These are phyloP conservation scores for Lepidium aucheri DNA, from an alignment of 345 rosid species.

Conservation along the genomic window DNA sequence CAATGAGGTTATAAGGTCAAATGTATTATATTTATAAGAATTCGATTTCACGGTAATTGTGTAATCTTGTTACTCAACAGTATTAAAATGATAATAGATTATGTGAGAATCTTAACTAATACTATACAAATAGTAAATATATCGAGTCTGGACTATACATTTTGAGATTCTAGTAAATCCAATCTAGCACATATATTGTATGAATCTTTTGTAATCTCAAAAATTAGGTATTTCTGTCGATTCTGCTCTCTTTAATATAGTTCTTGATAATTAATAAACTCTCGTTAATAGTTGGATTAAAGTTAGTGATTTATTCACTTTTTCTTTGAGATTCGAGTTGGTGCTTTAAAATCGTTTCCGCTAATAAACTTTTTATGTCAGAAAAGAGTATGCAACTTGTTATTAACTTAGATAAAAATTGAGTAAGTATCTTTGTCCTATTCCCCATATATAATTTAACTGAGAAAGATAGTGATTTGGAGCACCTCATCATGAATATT, in stretches of 20 bases:
- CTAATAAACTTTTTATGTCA: not conserved
- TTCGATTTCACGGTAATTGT: too few relatives aligned
- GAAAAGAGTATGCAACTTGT: not conserved
- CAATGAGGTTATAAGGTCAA: too few relatives aligned
- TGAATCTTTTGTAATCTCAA: not conserved
- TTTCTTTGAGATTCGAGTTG: slow-evolving; percentile 2
- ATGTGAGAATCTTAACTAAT: not conserved
- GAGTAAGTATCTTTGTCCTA: slow-evolving; percentile 1
- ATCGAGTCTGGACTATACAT: not conserved
- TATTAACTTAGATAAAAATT: not conserved
- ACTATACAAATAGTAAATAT: not conserved
- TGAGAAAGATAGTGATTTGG: slow-evolving; percentile 8
- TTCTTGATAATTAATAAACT: not conserved
- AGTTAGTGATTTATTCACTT: slow-evolving; percentile 17
- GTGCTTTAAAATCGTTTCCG: slow-evolving; percentile 16
- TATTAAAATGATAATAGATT: too few relatives aligned
- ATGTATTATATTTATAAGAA: too few relatives aligned
- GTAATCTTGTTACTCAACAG: too few relatives aligned
- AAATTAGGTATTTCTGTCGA: slow-evolving; percentile 8
- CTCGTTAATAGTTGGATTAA: not conserved
- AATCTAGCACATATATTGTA: not conserved
- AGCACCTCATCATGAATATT: not conserved
- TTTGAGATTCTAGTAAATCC: slow-evolving; percentile 12
- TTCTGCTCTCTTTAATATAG: not conserved
- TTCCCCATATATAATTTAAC: not conserved